Conservation (phyloP, 345 rosid species). For the Citrus unshiu region DNA sequence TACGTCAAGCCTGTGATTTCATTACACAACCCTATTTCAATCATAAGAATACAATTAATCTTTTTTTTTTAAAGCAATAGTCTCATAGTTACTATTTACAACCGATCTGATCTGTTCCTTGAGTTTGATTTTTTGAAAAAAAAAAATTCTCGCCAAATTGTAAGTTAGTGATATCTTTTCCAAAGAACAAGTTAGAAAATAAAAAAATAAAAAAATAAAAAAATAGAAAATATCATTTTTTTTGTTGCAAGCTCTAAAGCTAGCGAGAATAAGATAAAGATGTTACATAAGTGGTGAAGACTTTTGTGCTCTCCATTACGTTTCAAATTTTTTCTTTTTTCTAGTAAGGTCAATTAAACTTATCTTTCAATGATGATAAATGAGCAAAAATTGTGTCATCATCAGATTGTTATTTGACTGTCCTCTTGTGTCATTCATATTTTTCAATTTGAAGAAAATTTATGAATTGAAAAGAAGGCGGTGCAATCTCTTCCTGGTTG, state of each 20-base stretch:
- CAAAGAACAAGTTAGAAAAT: neutral
- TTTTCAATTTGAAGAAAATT: neutral
- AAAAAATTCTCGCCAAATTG: neutral
- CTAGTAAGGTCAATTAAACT: neutral
- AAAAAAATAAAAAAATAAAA: neutral
- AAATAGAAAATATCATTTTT: neutral
- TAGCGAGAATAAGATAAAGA: neutral
- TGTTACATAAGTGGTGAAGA: neutral
- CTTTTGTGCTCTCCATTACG: neutral
- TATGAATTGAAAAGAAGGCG: neutral
- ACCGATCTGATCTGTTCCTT: neutral
- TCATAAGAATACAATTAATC: no score
- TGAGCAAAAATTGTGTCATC: neutral
- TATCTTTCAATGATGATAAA: neutral
- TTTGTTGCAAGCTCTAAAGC: neutral
- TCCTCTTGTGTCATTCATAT: neutral
- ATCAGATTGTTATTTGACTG: no score
- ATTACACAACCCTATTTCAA: no score
- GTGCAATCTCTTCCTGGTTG: neutral
- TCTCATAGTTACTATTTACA: neutral
- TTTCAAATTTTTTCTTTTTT: neutral
- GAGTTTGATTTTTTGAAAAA: no score
- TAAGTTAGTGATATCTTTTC: neutral
- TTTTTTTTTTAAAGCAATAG: no score
- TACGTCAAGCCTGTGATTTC: no score